Conservation (phyloP, 306 rosid genomes). For the barrel medic (Medicago truncatula) region DNA sequence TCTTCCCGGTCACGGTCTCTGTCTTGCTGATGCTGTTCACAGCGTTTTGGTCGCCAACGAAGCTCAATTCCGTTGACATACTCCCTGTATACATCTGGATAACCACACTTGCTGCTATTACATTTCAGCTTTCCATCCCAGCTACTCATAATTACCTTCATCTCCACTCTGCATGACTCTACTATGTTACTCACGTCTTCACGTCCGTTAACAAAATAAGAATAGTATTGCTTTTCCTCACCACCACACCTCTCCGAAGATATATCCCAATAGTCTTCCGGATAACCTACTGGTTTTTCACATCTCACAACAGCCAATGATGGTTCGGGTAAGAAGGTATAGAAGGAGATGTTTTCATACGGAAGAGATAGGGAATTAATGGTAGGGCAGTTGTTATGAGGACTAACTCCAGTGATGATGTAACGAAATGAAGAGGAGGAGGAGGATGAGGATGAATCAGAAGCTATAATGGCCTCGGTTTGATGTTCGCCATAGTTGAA, state of each 20-base stretch:
- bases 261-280: background rate
- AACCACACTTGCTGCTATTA: background rate
- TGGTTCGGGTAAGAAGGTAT: too few species aligned
- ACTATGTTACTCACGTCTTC: background rate
- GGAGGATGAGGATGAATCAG: background rate
- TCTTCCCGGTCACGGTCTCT: too few species aligned
- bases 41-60: background rate
- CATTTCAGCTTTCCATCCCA: background rate
- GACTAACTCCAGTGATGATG: background rate
- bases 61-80: conserved; percentile 6
- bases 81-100: background rate
- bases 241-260: background rate
- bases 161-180: conserved; percentile 1
- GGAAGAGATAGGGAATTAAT: background rate
- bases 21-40: background rate
- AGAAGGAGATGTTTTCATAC: conserved; percentile 8
- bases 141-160: background rate
- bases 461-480: background rate
- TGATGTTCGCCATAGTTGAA: background rate
- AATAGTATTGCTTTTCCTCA: background rate
- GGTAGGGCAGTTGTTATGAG: background rate
- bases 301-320: background rate
- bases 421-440: background rate
- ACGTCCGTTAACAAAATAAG: background rate
- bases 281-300: background rate